Evolutionary conservation across 2,329 filamentous ascomycete genomes (phyloP), one percentile per base, ranked within the genome.

Genomic region (Dryadomyces quercivorus): DNA sequence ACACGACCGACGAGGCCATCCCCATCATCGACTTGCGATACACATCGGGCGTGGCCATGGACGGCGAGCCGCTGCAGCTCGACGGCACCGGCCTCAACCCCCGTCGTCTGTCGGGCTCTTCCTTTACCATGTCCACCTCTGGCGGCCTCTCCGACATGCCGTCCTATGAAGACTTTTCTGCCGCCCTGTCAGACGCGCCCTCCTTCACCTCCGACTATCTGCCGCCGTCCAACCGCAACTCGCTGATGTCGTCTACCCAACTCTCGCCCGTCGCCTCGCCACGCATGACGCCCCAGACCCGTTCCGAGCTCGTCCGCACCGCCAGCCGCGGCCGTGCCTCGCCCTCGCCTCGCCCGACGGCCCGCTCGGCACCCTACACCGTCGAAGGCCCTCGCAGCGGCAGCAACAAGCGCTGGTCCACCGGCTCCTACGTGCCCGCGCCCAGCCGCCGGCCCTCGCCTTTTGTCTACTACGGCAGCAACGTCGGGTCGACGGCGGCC

Each of bases 331-430:
- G 84, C 21, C 78, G 84, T 44, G 83, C 84, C 13, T 88, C 85
- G 48, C 84, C 85, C 42, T 86, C 85, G 36, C 84, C 86, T 21
- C 77, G 85, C 47, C 82, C 81, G 36, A 81, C 76, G 54, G 75
- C 84, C 64, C 79, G 85, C 58, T 80, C 84, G 44, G 83, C 81
- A 18, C 86, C 86, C 1, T 89, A 89, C 69, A 83, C 72, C 51
- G 75, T 88, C 51, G 85, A 88, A 48, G 77, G 75, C 52, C 75
- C 74, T 48, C 78, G 84, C 36, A 40, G 10, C 36, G 15, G 10
- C 58, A 81, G 83, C 58, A 81, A 76, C 64, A 88, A 89, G 73
- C 76, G 86, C 60, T 90, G 86, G 85, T 89, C 86, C 20, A 89
- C 86, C 3, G 85, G 85, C 15, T 87, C 84, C 3, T 88, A 84